Base-by-base conservation (phyloP, 2,329 filamentous ascomycete genomes). In the Paraphoma chrysanthemicola region DNA sequence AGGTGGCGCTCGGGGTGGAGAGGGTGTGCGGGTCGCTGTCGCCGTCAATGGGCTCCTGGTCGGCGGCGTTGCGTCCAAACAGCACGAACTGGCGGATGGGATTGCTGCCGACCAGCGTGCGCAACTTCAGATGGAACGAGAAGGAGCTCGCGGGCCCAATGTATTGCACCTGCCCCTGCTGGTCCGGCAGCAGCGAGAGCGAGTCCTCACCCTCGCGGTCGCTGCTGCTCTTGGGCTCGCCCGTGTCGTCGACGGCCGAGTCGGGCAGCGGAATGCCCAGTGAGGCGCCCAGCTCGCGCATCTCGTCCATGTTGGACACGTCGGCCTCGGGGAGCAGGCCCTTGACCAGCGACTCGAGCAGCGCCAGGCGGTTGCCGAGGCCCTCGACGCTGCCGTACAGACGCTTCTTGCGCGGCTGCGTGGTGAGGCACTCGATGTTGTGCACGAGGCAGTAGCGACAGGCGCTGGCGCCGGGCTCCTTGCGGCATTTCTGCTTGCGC, bases 401-500 rank as follows among this genome's bases (percentile, higher is more conserved):
- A 10, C 78, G 72, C 69, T 79, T 78, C 68, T 81, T 81, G 58
- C 79, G 78, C 43, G 76, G 76, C 64, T 80, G 74, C 14, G 79
- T 81, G 16, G 77, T 80, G 43, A 73, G 69, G 64, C 79, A 81
- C 51, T 74, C 70, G 62, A 80, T 77, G 44, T 73, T 69, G 66
- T 79, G 76, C 12, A 73, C 60, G 41, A 74, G 53, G 66, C 79
- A 81, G 69, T 81, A 80, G 39, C 74, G 73, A 57, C 79, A 81
- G 23, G 75, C 62, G 3, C 73, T 70, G 44, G 78, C 71, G 23
- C 74, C 77, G 5, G 73, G 66, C 53, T 75, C 70, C 30, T 75
- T 75, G 53, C 77, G 68, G 67, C 79, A 81, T 64, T 81, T 81
- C 56, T 81, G 79, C 64, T 81, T 81, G 44, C 79, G 70, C 54